These are phyloP conservation scores for Aspergillus indologenus DNA, from an alignment of 495 filamentous ascomycete genomes.

Conservation along the genomic window DNA sequence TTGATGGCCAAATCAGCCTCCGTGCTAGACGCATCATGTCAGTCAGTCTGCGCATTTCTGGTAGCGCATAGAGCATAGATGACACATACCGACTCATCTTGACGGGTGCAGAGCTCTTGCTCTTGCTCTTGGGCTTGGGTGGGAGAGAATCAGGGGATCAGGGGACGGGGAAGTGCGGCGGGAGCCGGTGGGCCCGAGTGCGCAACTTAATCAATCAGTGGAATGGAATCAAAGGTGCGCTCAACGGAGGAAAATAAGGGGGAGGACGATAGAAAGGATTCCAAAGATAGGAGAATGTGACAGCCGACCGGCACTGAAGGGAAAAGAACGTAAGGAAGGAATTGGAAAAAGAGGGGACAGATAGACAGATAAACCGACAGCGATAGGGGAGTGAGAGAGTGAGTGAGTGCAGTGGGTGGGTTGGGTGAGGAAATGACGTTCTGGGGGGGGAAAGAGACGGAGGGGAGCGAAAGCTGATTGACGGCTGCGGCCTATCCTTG, in stretches of 20 bases:
- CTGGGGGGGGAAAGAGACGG: not conserved
- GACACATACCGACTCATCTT: constrained; percentile 47
- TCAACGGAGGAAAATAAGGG: constrained; percentile 17
- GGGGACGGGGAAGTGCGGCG: constrained; percentile 17
- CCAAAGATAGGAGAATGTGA: constrained; percentile 3
- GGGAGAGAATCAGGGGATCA: constrained; percentile 19
- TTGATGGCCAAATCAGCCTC: constrained; percentile 92
- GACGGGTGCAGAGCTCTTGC: constrained; percentile 20
- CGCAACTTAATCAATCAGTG: constrained; percentile 11
- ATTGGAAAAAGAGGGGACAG: not conserved
- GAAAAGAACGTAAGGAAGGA: not conserved
- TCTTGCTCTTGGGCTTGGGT: no score
- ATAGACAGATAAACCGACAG: no score
- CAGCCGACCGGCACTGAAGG: constrained; percentile 4
- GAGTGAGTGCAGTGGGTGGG: not conserved
- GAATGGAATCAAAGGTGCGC: constrained; percentile 13
- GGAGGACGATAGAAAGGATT: constrained; percentile 7
- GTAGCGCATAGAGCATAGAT: not conserved
- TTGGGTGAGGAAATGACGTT: not conserved
- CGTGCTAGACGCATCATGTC: constrained; percentile 53
- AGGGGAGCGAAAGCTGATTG: constrained; percentile 6
- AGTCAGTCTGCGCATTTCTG: constrained; percentile 8
- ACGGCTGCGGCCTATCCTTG: constrained; percentile 39
- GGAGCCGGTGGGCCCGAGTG: constrained; percentile 26
- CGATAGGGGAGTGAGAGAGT: no score